Conservation (phyloP, 1,139 yeast genomes). For the Magnusiomyces suaveolens region DNA sequence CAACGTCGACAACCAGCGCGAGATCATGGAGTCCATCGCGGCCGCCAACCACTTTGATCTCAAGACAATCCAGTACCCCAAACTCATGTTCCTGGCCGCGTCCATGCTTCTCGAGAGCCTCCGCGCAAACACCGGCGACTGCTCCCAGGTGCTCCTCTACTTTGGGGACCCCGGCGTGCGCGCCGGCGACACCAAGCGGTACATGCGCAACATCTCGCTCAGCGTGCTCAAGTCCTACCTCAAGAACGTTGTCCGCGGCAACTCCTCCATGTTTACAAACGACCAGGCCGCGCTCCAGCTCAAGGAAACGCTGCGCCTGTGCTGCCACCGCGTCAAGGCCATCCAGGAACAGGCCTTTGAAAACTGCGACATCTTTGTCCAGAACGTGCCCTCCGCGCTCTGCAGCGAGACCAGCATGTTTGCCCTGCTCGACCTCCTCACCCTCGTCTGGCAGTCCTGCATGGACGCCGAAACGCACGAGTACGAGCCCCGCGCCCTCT, state of each 20-base stretch:
- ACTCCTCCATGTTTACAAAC: slow-evolving; percentile 38
- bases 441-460: slow-evolving; percentile 67
- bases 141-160: slow-evolving; percentile 64
- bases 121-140: slow-evolving; percentile 71
- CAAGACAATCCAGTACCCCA: slow-evolving; percentile 59
- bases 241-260: slow-evolving; percentile 38
- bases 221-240: slow-evolving; percentile 53
- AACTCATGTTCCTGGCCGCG: slow-evolving; percentile 81
- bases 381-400: slow-evolving; percentile 66
- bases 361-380: slow-evolving; percentile 63
- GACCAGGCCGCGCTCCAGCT: slow-evolving; percentile 61
- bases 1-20: slow-evolving; percentile 68
- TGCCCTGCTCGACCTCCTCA: slow-evolving; percentile 69
- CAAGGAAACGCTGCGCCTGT: slow-evolving; percentile 53
- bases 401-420: slow-evolving; percentile 67
- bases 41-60: slow-evolving; percentile 27
- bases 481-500: slow-evolving; percentile 72
- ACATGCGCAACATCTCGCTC: slow-evolving; percentile 55
- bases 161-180: slow-evolving; percentile 79
- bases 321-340: slow-evolving; percentile 69
- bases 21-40: slow-evolving; percentile 32
- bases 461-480: slow-evolving; percentile 80
- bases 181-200: slow-evolving; percentile 60
- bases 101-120: slow-evolving; percentile 68
- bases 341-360: slow-evolving; percentile 75